These are phyloP conservation scores for Raffaelea albimanens DNA, from an alignment of 2,329 filamentous ascomycete genomes.

Conservation along the genomic window DNA sequence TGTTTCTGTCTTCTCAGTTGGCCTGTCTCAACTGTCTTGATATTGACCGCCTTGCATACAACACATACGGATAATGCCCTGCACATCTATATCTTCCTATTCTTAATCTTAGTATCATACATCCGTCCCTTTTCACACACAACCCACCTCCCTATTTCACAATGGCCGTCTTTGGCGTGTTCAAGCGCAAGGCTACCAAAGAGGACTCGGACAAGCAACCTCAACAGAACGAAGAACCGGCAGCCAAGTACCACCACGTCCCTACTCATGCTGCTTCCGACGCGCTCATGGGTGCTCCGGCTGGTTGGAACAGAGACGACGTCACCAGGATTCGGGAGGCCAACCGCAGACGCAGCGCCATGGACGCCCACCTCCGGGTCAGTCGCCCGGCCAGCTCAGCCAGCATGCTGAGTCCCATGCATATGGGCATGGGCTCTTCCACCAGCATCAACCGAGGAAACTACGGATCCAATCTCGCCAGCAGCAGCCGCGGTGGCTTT, in stretches of 20 bases:
- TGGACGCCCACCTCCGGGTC: slow-evolving; percentile 14
- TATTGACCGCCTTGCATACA: not conserved
- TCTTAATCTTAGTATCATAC: too few species aligned
- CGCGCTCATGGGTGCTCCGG: slow-evolving; percentile 44
- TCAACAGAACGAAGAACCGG: slow-evolving; percentile 30
- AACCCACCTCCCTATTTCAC: not conserved
- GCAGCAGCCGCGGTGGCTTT: not conserved
- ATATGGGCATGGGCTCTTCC: slow-evolving; percentile 1
- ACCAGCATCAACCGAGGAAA: not conserved
- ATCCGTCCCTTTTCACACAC: too few species aligned
- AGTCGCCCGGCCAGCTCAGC: not conserved
- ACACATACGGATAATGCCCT: too few species aligned
- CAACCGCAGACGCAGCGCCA: slow-evolving; percentile 39
- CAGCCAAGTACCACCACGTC: slow-evolving; percentile 45
- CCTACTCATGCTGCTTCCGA: slow-evolving; percentile 54
- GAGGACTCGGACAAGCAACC: slow-evolving; percentile 39
- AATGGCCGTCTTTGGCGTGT: slow-evolving; percentile 50
- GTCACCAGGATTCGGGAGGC: slow-evolving; percentile 37
- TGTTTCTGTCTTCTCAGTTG: too few species aligned
- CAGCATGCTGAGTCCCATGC: slow-evolving; percentile 6
- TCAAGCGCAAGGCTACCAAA: slow-evolving; percentile 47
- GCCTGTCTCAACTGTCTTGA: too few species aligned
- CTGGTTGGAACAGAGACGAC: slow-evolving; percentile 39
- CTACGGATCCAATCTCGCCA: not conserved
- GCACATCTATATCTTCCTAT: too few species aligned